Percentiles rank a stretch among this genome's conserved stretches.
Conservation (phyloP, 2,329 filamentous ascomycete species). For the Nothophoma quercina region DNA sequence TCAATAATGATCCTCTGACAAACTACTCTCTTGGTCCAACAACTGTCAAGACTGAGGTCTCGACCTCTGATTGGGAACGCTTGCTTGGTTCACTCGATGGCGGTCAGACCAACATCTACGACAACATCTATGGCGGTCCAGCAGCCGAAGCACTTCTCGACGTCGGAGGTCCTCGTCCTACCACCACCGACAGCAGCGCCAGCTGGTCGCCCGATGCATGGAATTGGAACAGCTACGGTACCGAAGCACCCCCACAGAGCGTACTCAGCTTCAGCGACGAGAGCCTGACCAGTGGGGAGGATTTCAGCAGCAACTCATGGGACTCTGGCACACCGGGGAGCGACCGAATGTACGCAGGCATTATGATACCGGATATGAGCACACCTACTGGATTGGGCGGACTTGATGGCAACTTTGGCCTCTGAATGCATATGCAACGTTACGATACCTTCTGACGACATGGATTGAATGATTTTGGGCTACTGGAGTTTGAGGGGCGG, state of each 20-base stretch:
- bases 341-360: slow-evolving; percentile 44
- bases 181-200: slow-evolving; percentile 38
- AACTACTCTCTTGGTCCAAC: slow-evolving; percentile 41
- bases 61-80: slow-evolving; percentile 80
- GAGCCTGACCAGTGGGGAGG: slow-evolving; percentile 63
- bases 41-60: slow-evolving; percentile 58
- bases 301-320: slow-evolving; percentile 43
- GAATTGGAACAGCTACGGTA: slow-evolving; percentile 39
- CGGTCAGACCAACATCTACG: slow-evolving; percentile 82
- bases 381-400: slow-evolving; percentile 41
- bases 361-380: slow-evolving; percentile 48
- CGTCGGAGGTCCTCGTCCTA: slow-evolving; percentile 38
- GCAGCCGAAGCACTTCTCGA: slow-evolving; percentile 52
- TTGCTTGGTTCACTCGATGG: slow-evolving; percentile 81
- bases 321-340: slow-evolving; percentile 41
- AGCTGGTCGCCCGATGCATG: slow-evolving; percentile 48
- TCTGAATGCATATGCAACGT: slow-evolving; percentile 29
- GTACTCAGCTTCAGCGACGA: slow-evolving; percentile 68
- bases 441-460: neutral
- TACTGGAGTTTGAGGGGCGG: neutral
- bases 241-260: slow-evolving; percentile 56
- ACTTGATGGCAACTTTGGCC: slow-evolving; percentile 52
- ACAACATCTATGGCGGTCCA: slow-evolving; percentile 78
- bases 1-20: slow-evolving; percentile 50
- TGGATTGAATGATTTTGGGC: neutral